Evolutionary conservation across 257 asterid species (phyloP), one percentile per base, ranked within the genome.

Genomic region (Eucommia ulmoides): DNA sequence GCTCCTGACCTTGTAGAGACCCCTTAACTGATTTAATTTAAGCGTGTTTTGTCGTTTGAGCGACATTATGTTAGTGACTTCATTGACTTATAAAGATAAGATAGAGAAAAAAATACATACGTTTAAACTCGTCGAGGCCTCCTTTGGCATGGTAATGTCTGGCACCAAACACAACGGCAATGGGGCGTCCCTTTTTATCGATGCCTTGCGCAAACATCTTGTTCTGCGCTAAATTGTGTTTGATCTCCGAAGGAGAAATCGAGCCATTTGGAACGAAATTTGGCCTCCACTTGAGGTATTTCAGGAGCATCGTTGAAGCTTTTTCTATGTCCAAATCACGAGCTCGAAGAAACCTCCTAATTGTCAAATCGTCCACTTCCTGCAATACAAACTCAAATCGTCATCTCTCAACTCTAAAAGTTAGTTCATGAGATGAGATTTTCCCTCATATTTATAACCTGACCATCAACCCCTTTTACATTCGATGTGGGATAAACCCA

Each of bases 261-360:
- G 26, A 68, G 7, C 91, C 93, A 33, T 69, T 73, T 6, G 93
- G 94, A 21, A 71, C 78, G 42, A 82, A 84, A 0, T 45, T 48
- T 47, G 64, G 59, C 49, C 82, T 82, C 97, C 97, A 89, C 65
- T 45, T 59, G 1, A 69, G 50, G 59, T 65, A 74, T n/a, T 70
- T 78, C 55, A 60, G 5, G n/a, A 80, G 53, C 96, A 89, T 82
- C 1, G 33, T 3, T 0, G 71, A 72, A 44, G 84, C 83, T 75
- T 76, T 82, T 64, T 77, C 81, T 33, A 67, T 48, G 51, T 80
- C 77, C 5, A 56, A 68, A 55, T 74, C 75, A 0, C 96, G 82
- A 0, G 97, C 96, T 0, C 82, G 76, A 19, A 89, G 96, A 64
- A 89, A 89, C 49, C 97, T 74, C 74, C 82, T 51, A 23, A 89